phyloP scores from a whole-genome alignment of 441 rosid genomes.

The Pelargonium cotyledonis region DNA sequence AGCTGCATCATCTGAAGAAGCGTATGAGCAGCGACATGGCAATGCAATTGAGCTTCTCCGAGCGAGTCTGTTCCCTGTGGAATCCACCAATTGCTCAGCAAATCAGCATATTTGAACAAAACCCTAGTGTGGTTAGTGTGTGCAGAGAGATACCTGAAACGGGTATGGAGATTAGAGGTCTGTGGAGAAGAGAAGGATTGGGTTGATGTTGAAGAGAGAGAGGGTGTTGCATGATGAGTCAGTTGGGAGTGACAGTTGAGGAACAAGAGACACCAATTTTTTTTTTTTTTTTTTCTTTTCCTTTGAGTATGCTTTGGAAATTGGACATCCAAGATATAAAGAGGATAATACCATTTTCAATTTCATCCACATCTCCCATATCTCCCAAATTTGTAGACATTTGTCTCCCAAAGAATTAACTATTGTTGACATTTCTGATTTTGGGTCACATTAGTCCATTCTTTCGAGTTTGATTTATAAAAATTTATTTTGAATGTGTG shows the following conservation, averaged over 20 bases:
- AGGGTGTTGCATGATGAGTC: constrained; percentile 33
- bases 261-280: not conserved
- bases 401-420: no score
- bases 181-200: constrained; percentile 27
- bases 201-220: constrained; percentile 33
- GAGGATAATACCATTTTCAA: constrained; percentile 36
- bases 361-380: constrained; percentile 44
- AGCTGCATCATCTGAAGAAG: constrained; percentile 31
- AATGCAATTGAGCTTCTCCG: constrained; percentile 16
- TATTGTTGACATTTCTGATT: no score
- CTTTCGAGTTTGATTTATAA: no score
- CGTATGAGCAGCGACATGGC: constrained; percentile 39
- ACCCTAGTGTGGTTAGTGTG: constrained; percentile 11
- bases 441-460: no score
- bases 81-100: not conserved
- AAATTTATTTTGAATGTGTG: no score
- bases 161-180: constrained; percentile 24
- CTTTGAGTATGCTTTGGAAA: not conserved
- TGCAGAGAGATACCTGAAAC: constrained; percentile 20
- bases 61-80: constrained; percentile 37
- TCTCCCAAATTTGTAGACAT: no score
- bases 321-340: not conserved
- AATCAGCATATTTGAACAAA: not conserved
- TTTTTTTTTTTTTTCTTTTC: not conserved
- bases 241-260: constrained; percentile 20